Base-by-base conservation (phyloP, 805 yeast genomes). In the Candida vartiovaarae region DNA sequence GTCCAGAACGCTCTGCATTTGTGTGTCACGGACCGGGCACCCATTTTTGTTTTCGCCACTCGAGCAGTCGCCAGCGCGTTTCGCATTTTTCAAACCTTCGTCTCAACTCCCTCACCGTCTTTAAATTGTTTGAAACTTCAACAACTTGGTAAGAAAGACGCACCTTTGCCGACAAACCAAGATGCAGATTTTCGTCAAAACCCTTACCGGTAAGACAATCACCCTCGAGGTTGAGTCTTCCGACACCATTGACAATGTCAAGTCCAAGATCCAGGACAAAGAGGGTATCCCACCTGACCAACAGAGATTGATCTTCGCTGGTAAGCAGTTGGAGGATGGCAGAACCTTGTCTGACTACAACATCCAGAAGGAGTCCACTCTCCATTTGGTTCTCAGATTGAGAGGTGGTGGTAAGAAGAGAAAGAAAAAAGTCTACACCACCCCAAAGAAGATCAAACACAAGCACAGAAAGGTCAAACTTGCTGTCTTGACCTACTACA, bases 321-420 rank as follows among this genome's bases (percentile, higher is more conserved):
- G 96, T 80, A 89, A 88, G 78, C 96, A 87, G 75, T 81, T 89
- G 68, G 96, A 88, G 73, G 93, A 85, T 54, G 96, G 96, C 59
- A 86, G 96, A 79, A 90, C 97, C 53, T 75, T 90, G 54, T 83
- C 95, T 55, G 96, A 90, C 75, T 90, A 90, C 91, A 90, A 90
- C 84, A 90, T 90, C 71, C 96, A 89, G 76, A 90, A 90, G 79
- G 97, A 90, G 75, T 88, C 96, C 53, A 90, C 97, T 51, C 72
- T 90, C 44, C 96, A 91, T 73, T 82, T 91, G 76, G 98, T 91
- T 56, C 77, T 91, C 58, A 89, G 97, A 81, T 85, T 91, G 71
- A 87, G 97, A 79, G 98, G 98, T 78, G 96, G 96, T 76, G 96
- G 96, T 80, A 93, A 90, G 87, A 93, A 93, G 93, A 91, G 96